Conservation (phyloP, 1,284 basidiomycete species). For the Moesziomyces sp. region DNA sequence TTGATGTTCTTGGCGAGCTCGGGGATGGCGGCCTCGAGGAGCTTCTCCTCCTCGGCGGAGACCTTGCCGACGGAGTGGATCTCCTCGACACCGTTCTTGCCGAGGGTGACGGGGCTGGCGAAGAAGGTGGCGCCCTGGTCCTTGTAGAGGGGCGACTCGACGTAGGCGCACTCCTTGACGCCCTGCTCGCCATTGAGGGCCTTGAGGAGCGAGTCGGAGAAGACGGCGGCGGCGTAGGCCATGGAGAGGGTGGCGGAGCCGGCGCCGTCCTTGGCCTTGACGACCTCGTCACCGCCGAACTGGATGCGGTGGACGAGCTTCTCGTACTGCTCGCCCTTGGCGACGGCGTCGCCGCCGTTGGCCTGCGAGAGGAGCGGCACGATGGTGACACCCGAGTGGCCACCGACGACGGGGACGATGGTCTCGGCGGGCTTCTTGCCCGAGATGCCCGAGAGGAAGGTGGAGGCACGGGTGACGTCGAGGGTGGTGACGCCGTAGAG, state of each 20-base stretch:
- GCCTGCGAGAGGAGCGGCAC: conserved; percentile 95
- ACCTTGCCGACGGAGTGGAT: conserved; percentile 65
- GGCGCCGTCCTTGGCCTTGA: conserved; percentile 89
- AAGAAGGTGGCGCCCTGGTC: conserved; percentile 74
- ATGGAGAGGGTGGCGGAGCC: conserved; percentile 88
- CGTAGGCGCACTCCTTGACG: conserved; percentile 84
- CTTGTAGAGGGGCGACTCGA: conserved; percentile 81
- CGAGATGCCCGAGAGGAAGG: conserved; percentile 83
- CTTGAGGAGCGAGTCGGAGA: conserved; percentile 79
- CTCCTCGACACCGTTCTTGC: conserved; percentile 64
- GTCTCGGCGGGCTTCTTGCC: conserved; percentile 73
- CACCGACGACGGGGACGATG: conserved; percentile 90
- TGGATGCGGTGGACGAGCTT: conserved; percentile 79
- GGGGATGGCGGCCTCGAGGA: conserved; percentile 64
- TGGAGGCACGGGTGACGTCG: conserved; percentile 93
- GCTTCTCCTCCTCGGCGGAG: conserved; percentile 66
- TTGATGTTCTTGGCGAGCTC: conserved; percentile 68
- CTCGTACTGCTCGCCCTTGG: conserved; percentile 72
- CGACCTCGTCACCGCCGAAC: conserved; percentile 93
- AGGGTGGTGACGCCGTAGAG: conserved; percentile 89
- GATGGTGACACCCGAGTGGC: conserved; percentile 96
- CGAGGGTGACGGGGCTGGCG: conserved; percentile 62
- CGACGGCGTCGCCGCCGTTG: conserved; percentile 74
- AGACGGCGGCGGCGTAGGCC: conserved; percentile 76
- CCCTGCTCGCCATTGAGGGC: conserved; percentile 90